phyloP scores from a whole-genome alignment of 257 asterid genomes.

The Solanum neorickii region DNA sequence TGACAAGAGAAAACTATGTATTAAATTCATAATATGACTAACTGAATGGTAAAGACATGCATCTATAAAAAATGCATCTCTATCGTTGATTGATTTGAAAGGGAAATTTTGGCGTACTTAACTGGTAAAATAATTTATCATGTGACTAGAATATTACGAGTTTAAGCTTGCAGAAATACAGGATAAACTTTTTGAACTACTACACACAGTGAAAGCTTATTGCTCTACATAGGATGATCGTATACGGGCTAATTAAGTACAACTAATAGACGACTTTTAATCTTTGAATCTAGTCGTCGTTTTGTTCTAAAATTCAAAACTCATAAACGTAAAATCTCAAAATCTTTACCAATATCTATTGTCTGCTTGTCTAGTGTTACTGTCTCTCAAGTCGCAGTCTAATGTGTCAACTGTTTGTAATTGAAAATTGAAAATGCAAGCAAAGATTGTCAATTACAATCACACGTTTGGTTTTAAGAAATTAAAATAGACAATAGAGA shows the following conservation, averaged over 20 bases:
- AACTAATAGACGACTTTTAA: neutral
- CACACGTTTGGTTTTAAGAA: neutral
- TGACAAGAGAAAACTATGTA: neutral
- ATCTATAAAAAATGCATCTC: neutral
- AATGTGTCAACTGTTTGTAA: neutral
- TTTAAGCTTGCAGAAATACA: neutral
- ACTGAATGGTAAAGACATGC: neutral
- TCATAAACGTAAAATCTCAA: neutral
- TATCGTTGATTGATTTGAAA: neutral
- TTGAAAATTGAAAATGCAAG: neutral
- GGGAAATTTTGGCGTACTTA: neutral
- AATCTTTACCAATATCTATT: neutral
- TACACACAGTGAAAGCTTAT: too few species aligned
- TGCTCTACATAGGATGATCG: neutral
- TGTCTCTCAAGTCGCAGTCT: neutral
- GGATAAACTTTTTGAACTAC: too few species aligned
- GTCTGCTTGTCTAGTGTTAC: neutral
- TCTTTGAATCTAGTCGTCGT: neutral
- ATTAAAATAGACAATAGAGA: neutral
- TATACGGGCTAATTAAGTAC: neutral
- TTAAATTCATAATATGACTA: neutral
- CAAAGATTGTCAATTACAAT: neutral
- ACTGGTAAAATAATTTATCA: neutral
- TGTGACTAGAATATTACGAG: neutral
- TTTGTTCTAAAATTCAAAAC: neutral